Evolutionary conservation across 2,329 filamentous ascomycete genomes (phyloP), one percentile per base, ranked within the genome.

Genomic region (Claviceps fusiformis): DNA sequence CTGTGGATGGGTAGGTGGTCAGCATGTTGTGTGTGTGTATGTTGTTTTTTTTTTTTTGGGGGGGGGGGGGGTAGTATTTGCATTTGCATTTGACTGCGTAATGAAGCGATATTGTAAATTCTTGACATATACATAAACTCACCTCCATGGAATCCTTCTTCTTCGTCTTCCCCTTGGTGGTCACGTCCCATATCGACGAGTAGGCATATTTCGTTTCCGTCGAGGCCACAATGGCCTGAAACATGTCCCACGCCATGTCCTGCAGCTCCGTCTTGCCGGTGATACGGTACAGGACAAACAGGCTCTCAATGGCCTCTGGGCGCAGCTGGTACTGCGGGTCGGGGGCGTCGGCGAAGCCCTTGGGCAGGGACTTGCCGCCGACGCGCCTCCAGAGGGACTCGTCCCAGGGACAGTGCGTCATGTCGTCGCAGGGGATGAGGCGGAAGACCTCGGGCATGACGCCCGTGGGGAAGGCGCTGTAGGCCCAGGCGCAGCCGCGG

Each of bases 231-330:
- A 79, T 72, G 0, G 73, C 67, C 58, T 70, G 65, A 59, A 75
- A 80, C 77, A 80, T 80, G 5, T 67, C 63, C 77, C 77, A 80
- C 0, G 77, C 77, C 49, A 71, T 68, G 15, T 79, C 75, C 59
- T 75, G 75, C 59, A 75, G 72, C 35, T 73, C 69, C 2, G 66
- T 51, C 43, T 74, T 67, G 1, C 74, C 77, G 0, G 76, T 80
- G 51, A 78, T 70, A 19, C 77, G 80, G 66, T 85, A 89, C 74
- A 92, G 80, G 64, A 89, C 79, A 67, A 89, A 92, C 5, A 93
- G 80, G 15, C 82, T 86, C 71, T 92, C 87, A 54, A 92, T 89
- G 2, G 87, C 87, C 69, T 92, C 87, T 0, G 75, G 74, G 0
- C 77, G 67, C 24, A 80, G 67, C 11, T 76, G 66, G 55, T 80